Evolutionary conservation across 345 rosid species (phyloP), one percentile per base, ranked within the genome.

Genomic region (Chamaenerion angustifolium): DNA sequence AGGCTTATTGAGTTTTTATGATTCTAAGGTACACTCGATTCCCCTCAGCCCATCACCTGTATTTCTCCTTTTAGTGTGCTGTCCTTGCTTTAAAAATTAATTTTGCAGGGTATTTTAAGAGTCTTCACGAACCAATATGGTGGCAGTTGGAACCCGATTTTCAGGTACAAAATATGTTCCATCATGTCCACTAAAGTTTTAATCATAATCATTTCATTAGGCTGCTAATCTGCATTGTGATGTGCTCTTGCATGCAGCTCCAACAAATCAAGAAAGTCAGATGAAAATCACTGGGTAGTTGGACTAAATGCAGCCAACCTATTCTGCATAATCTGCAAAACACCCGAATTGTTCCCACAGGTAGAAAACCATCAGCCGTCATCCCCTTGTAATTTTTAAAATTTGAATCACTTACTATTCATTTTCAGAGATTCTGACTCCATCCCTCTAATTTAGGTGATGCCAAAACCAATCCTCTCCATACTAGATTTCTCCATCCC

Each of bases 141-240:
- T 61, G 98, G 96, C 70, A 76, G 76, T 54, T 92, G 98, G 98
- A 69, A 84, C 66, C 98, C 98, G 14, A 69, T 84, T 53, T 92
- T 87, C 82, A 84, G 98, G 98, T 92, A 64, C 58, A 9, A 54
- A 53, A 16, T 10, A 10, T n/a, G 42, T 48, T 45, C 43, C 31
- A 12, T n/a, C 12, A 31, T 31, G 37, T 31, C 37, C 37, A 31
- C 37, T 31, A 8, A 31, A 31, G 37, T 31, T 21, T 25, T 50
- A 51, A 35, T 51, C 19, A 19, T 13, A 50, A 14, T 8, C 9
- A 25, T 49, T 16, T 55, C 47, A 47, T 23, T 41, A 16, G 43
- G 42, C 41, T 15, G 25, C 60, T 35, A 27, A 68, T 49, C 42
- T 65, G 46, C 44, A 8, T 47, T 35, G 11, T 0, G 6, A 56